These are phyloP conservation scores for Gleditsia sinensis DNA, from an alignment of 306 rosid genomes.

Conservation along the genomic window DNA sequence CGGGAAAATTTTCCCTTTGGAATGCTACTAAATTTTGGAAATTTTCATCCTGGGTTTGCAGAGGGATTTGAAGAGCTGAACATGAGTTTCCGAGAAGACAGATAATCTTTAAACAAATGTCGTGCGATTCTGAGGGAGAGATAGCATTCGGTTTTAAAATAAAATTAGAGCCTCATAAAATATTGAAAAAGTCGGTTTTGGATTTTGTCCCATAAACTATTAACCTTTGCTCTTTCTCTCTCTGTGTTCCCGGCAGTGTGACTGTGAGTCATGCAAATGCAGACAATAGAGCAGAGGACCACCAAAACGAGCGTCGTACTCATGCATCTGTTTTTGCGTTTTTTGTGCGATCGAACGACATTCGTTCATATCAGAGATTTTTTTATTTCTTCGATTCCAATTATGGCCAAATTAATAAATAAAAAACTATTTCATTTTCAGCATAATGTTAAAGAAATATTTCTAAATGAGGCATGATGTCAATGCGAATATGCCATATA, in stretches of 20 bases:
- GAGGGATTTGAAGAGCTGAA: neutral
- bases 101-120: constrained; percentile 1
- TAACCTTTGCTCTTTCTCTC: neutral
- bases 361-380: neutral
- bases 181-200: neutral
- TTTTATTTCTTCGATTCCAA: too few species aligned
- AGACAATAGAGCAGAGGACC: constrained; percentile 3
- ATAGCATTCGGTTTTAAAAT: neutral
- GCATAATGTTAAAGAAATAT: too few species aligned
- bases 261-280: neutral
- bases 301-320: constrained; percentile 12
- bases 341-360: neutral
- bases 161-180: neutral
- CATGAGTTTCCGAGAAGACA: neutral
- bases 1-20: neutral
- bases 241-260: neutral
- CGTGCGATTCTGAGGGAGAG: neutral
- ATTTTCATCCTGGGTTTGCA: neutral
- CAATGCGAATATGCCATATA: too few species aligned
- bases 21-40: neutral
- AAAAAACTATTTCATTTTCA: too few species aligned
- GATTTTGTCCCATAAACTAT: neutral
- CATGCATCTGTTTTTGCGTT: neutral
- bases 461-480: too few species aligned
- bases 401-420: too few species aligned